phyloP scores from a whole-genome alignment of 2,329 filamentous ascomycete genomes.

The Dendryphion nanum region DNA sequence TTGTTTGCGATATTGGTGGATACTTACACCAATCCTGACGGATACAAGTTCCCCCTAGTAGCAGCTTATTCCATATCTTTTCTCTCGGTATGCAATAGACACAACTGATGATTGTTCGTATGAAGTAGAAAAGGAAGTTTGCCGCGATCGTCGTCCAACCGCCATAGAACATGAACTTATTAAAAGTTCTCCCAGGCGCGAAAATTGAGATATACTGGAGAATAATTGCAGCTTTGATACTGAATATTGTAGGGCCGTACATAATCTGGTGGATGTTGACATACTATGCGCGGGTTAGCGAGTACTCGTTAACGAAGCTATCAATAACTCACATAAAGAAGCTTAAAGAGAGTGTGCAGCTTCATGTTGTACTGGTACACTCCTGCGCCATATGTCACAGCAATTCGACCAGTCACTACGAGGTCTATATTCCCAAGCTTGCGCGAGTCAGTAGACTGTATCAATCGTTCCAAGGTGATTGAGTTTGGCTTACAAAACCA shows the following conservation, averaged over 20 bases:
- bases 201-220: slow-evolving; percentile 9
- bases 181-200: slow-evolving; percentile 3
- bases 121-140: slow-evolving; percentile 5
- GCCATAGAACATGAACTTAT: slow-evolving; percentile 5
- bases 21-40: background rate
- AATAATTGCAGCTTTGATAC: slow-evolving; percentile 8
- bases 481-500: background rate
- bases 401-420: background rate
- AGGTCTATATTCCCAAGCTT: background rate
- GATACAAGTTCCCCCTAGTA: slow-evolving; percentile 2
- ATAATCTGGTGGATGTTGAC: slow-evolving; percentile 6
- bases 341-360: slow-evolving; percentile 1
- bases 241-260: slow-evolving; percentile 2
- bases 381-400: slow-evolving; percentile 1
- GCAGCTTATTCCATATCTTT: slow-evolving; percentile 7
- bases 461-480: background rate
- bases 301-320: background rate
- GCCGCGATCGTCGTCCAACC: slow-evolving; percentile 2
- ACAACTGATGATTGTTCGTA: background rate
- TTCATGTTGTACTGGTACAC: slow-evolving; percentile 8
- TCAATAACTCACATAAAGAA: slow-evolving; percentile 1
- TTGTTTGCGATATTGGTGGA: no score
- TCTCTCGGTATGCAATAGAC: slow-evolving; percentile 6
- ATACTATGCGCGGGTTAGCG: slow-evolving; percentile 2
- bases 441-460: background rate